phyloP scores from a whole-genome alignment of 2,329 filamentous ascomycete genomes.

The Emericellopsis atlantica region DNA sequence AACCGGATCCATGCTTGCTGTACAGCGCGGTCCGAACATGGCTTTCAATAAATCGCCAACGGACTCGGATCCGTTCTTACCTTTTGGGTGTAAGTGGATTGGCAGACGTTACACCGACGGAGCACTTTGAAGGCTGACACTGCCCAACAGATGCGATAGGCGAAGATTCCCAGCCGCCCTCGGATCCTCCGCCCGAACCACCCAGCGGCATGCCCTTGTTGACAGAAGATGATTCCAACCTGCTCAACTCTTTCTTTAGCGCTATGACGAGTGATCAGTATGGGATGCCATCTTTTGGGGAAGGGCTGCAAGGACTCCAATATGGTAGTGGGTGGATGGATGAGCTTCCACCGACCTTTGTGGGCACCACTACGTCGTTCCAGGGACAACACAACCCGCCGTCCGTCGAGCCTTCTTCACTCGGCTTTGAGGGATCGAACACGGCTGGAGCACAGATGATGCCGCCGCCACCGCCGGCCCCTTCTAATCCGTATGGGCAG shows the following conservation, averaged over 20 bases:
- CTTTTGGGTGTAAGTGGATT: slow-evolving; percentile 53
- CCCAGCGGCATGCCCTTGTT: slow-evolving; percentile 54
- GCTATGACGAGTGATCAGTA: slow-evolving; percentile 38
- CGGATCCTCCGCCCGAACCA: slow-evolving; percentile 44
- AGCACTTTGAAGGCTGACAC: too few species aligned
- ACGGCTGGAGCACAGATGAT: slow-evolving; percentile 15
- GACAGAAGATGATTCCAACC: slow-evolving; percentile 46
- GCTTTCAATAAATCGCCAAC: slow-evolving; percentile 41
- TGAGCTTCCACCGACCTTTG: slow-evolving; percentile 46
- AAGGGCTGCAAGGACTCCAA: slow-evolving; percentile 35
- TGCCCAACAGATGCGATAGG: neutral
- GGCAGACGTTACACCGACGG: too few species aligned
- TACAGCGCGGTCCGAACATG: slow-evolving; percentile 42
- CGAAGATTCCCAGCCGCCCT: slow-evolving; percentile 21
- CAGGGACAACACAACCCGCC: slow-evolving; percentile 33
- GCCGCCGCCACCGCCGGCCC: slow-evolving; percentile 21
- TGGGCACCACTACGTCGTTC: slow-evolving; percentile 53
- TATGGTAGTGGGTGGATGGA: slow-evolving; percentile 38
- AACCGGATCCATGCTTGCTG: slow-evolving; percentile 42
- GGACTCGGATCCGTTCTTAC: slow-evolving; percentile 32
- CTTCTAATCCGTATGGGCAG: neutral
- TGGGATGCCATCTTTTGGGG: slow-evolving; percentile 34
- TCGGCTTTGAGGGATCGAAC: slow-evolving; percentile 1
- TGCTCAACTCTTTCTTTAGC: slow-evolving; percentile 45
- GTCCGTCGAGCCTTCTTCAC: slow-evolving; percentile 10